Base-by-base conservation (phyloP, 2,329 filamentous ascomycete genomes). In the Huntiella moniliformis region DNA sequence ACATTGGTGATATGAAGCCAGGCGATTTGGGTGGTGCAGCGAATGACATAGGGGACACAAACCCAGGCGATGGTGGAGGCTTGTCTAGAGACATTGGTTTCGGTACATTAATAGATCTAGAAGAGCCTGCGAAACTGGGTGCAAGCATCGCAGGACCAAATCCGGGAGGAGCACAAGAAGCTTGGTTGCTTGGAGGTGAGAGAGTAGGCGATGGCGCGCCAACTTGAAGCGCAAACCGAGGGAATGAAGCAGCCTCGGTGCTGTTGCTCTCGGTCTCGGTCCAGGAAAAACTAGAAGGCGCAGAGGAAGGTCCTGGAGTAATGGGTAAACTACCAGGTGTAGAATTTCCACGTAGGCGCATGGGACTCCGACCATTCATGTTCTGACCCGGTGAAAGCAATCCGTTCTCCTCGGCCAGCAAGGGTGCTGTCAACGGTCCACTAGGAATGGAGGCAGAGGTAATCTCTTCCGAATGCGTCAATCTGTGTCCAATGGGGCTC, bases 241-340 rank as follows among this genome's bases (percentile, higher is more conserved):
- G 61, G 41, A 60, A 59, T 31, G 57, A 62, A 28, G 60, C 60
- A 4, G 55, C 56, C 38, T 64, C 62, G n/a, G 57, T 56, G 18
- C 38, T 32, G 31, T 63, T 61, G 39, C 67, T 64, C 42, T 68
- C 66, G 42, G 64, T 61, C 48, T 70, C 65, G 6, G 65, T 63
- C 73, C 75, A 80, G 1, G 71, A 70, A 46, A 74, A 71, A 44
- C 64, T 74, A 6, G 74, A 73, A 1, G 78, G 78, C 2, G 78
- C 77, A 2, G 77, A 81, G 0, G 76, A 78, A 8, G 78, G 77
- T 0, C 77, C 77, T 0, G 75, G 70, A 1, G 71, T 72, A 15
- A 77, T 65, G 3, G 65, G 57, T 34, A 69, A 67, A 6, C 62
- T 54, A 28, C 61, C 64, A 0, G 73, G 66, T 3, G 68, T 71